phyloP scores from a whole-genome alignment of 2,329 filamentous ascomycete species.

The Phialophora expanda region DNA sequence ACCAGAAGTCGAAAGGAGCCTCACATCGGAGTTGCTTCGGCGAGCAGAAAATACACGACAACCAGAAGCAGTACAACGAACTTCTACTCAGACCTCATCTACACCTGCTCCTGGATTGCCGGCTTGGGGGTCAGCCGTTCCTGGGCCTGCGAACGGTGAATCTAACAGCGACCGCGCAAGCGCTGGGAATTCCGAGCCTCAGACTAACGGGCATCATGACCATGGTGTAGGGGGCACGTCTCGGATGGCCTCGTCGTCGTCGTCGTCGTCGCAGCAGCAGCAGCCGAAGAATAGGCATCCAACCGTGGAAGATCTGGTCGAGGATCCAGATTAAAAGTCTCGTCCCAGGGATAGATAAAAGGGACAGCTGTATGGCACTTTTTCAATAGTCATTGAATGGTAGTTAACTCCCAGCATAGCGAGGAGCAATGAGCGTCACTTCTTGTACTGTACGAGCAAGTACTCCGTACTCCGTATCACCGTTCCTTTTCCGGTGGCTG shows the following conservation, averaged over 20 bases:
- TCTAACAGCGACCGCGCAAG: not conserved
- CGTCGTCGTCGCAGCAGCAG: slow-evolving; percentile 40
- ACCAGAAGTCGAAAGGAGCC: not conserved
- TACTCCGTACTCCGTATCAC: not conserved
- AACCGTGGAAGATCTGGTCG: slow-evolving; percentile 48
- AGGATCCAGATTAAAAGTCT: slow-evolving; percentile 38
- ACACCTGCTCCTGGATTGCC: slow-evolving; percentile 22
- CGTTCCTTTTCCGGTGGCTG: not conserved
- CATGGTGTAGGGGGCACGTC: slow-evolving; percentile 11
- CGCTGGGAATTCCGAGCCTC: slow-evolving; percentile 2
- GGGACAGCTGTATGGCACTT: not conserved
- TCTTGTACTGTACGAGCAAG: not conserved
- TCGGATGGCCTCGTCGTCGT: slow-evolving; percentile 4
- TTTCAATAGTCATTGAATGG: not conserved
- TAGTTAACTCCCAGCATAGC: not conserved
- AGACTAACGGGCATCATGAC: slow-evolving; percentile 18
- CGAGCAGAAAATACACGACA: not conserved
- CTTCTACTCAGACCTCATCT: not conserved
- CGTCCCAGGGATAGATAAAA: not conserved
- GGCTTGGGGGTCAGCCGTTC: slow-evolving; percentile 22
- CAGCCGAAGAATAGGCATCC: slow-evolving; percentile 47
- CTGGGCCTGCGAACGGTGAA: slow-evolving; percentile 9
- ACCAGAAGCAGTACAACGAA: not conserved
- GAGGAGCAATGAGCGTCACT: not conserved
- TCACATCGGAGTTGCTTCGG: not conserved